Conservation (phyloP, 2,329 filamentous ascomycete species). For the Chaetomium sp. region DNA sequence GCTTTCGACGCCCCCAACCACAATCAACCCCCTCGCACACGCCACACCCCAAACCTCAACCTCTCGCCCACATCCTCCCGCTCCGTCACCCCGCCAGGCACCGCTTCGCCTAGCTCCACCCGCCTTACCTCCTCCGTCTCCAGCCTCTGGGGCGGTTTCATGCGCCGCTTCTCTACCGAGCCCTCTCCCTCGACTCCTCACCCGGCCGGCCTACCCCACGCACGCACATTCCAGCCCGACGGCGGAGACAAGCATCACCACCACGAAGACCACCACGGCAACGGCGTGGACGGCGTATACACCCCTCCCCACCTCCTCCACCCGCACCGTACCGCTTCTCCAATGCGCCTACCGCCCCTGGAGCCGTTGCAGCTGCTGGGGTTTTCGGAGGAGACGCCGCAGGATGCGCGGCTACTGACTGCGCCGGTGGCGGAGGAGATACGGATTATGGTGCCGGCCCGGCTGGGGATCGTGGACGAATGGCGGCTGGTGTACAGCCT, state of each 20-base stretch:
- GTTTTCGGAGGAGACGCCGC: slow-evolving; percentile 61
- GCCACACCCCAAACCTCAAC: slow-evolving; percentile 28
- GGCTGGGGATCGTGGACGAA: slow-evolving; percentile 81
- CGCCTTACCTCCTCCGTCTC: slow-evolving; percentile 41
- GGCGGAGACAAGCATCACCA: slow-evolving; percentile 28
- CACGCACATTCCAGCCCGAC: slow-evolving; percentile 32
- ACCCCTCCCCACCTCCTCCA: slow-evolving; percentile 50
- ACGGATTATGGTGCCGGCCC: slow-evolving; percentile 79
- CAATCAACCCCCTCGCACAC: slow-evolving; percentile 23
- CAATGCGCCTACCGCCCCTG: slow-evolving; percentile 85
- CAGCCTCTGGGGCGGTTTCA: slow-evolving; percentile 61
- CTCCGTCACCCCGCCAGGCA: slow-evolving; percentile 36
- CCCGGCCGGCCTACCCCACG: slow-evolving; percentile 27
- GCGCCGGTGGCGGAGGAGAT: slow-evolving; percentile 87
- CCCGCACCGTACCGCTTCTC: slow-evolving; percentile 65
- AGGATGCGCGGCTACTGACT: slow-evolving; percentile 67
- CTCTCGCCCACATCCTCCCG: slow-evolving; percentile 36
- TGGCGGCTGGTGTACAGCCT: slow-evolving; percentile 89
- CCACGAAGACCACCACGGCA: slow-evolving; percentile 27
- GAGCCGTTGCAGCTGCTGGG: slow-evolving; percentile 75
- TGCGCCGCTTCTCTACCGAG: slow-evolving; percentile 66
- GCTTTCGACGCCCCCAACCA: slow-evolving; percentile 29
- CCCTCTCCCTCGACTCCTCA: slow-evolving; percentile 34
- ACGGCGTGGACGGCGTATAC: slow-evolving; percentile 62
- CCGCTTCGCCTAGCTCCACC: slow-evolving; percentile 34